Evolutionary conservation across 2,329 filamentous ascomycete species (phyloP), one percentile per base, ranked within the genome.

Genomic region (Huntiella decipiens): DNA sequence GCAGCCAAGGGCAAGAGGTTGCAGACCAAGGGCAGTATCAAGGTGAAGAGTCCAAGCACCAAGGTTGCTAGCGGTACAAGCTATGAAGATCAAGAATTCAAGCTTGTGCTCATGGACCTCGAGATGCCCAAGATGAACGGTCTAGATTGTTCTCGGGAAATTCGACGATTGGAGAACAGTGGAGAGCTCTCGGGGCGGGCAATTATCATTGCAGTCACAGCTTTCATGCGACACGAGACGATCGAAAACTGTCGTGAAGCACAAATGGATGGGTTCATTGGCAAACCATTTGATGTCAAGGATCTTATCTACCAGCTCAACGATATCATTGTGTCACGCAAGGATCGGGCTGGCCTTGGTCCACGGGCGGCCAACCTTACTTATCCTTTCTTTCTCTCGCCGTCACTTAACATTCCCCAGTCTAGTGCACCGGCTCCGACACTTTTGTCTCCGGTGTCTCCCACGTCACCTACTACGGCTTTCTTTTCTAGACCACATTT

Each of bases 91-190:
- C 22, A 28, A 10, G 68, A 75, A 41, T 67, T 82, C 17, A 74
- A 74, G 6, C 67, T 85, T 39, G 77, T 87, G 10, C 60, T 87
- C 4, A 85, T 87, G 81, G 82, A 87, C 56, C 66, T 85, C 41
- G 81, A 86, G 55, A 87, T 87, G 82, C 82, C 82, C 1, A 70
- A 85, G 38, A 86, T 86, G 82, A 80, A 87, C 54, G 82, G 82
- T 33, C 73, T 82, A 59, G 79, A 79, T 2, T 84, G 81, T 51
- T 77, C 81, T 10, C 67, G 70, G 37, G 71, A 66, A 50, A 85
- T 88, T 45, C 70, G 82, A 13, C 70, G 79, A 50, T 64, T 82
- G 13, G 79, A 87, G 57, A 63, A 61, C 42, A 66, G 73, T 45
- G 74, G 74, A 15, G 71, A 67, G 31, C 70, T 82, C 41, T 65